phyloP scores from a whole-genome alignment of 179 eudicot species.

The Gypsophila paniculata region DNA sequence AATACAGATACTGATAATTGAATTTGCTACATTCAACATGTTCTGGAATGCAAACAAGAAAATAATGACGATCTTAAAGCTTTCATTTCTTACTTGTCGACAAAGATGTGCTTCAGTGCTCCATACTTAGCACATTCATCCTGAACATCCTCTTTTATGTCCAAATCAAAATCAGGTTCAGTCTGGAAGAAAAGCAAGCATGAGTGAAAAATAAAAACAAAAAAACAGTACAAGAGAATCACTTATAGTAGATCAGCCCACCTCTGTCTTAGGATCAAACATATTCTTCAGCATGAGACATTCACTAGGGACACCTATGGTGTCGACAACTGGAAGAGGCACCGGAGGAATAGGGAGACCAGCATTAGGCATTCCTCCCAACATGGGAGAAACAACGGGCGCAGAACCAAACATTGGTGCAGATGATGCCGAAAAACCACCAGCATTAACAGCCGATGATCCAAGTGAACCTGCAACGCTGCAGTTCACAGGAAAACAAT shows the following conservation, averaged over 20 bases:
- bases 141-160: constrained; percentile 78
- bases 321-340: constrained; percentile 44
- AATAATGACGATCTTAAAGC: background rate
- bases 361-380: constrained; percentile 39
- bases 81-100: constrained; percentile 60
- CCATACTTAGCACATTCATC: constrained; percentile 78
- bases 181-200: constrained; percentile 39
- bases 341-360: constrained; percentile 36
- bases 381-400: constrained; percentile 32
- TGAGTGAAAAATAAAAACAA: constrained; percentile 10
- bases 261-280: constrained; percentile 87
- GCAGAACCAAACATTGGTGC: constrained; percentile 33
- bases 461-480: constrained; percentile 49
- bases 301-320: constrained; percentile 74
- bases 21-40: background rate
- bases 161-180: constrained; percentile 79
- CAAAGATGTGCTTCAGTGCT: constrained; percentile 56
- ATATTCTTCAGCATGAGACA: constrained; percentile 78
- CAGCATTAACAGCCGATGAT: constrained; percentile 46
- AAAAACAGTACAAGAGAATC: background rate
- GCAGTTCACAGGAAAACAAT: constrained; percentile 20
- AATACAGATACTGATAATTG: too few relatives aligned
- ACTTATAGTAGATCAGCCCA: constrained; percentile 21
- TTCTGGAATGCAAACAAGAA: background rate
- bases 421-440: constrained; percentile 31